Conservation (phyloP, 352 stramenopile species). For the Pilasporangium apinafurcum region DNA sequence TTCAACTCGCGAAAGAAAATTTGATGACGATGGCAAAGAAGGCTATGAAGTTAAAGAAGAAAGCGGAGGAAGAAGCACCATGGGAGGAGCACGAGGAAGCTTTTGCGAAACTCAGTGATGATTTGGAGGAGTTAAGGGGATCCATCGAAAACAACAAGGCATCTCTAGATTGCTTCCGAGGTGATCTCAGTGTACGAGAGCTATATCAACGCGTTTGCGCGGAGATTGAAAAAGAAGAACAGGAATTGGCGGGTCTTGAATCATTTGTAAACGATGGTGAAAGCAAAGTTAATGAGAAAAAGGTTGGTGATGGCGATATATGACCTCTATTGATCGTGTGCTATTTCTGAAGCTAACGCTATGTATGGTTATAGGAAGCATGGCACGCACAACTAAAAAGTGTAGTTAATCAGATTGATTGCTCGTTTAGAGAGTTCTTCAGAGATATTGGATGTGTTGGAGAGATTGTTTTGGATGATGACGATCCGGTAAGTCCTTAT, state of each 20-base stretch:
- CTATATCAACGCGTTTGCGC: constrained; percentile 57
- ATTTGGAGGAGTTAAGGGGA: constrained; percentile 69
- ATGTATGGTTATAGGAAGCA: constrained; percentile 21
- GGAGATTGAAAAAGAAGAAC: constrained; percentile 71
- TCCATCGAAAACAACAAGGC: constrained; percentile 84
- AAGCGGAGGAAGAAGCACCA: constrained; percentile 60
- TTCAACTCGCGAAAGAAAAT: constrained; percentile 59
- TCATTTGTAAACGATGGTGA: constrained; percentile 52
- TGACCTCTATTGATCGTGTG: too few relatives aligned
- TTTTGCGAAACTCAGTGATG: constrained; percentile 60
- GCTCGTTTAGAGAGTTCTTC: constrained; percentile 82
- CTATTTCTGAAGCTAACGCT: neutral
- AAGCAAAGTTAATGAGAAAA: constrained; percentile 68
- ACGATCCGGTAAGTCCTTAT: constrained; percentile 38
- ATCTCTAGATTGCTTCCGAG: constrained; percentile 73
- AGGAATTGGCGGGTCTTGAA: constrained; percentile 47
- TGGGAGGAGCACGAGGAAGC: constrained; percentile 56
- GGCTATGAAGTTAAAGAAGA: constrained; percentile 59
- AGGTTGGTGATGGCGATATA: too few relatives aligned
- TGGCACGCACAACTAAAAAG: constrained; percentile 66
- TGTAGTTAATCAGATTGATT: constrained; percentile 74
- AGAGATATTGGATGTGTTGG: constrained; percentile 82
- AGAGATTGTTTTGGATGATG: constrained; percentile 74
- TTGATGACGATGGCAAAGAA: constrained; percentile 49
- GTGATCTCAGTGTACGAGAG: constrained; percentile 65